These are phyloP conservation scores for Penicillium steckii DNA, from an alignment of 495 filamentous ascomycete genomes.

Conservation along the genomic window DNA sequence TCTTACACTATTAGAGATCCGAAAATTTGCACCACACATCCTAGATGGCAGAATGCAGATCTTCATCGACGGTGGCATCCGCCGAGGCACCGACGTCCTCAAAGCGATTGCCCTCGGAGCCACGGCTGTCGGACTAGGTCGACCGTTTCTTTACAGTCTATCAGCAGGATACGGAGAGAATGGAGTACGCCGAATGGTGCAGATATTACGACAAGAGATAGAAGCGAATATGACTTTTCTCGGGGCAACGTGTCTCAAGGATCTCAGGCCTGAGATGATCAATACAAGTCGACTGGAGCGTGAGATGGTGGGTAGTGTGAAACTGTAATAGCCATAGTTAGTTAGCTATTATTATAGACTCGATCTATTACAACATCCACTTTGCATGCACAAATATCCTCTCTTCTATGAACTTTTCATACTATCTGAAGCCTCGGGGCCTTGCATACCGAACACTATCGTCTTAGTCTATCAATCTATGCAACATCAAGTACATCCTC, in stretches of 20 bases:
- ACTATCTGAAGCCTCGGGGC: too few relatives aligned
- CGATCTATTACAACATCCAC: neutral
- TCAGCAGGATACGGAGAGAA: slow-evolving; percentile 50
- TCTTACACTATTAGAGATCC: slow-evolving; percentile 69
- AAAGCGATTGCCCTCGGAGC: slow-evolving; percentile 87
- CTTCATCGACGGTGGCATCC: slow-evolving; percentile 79
- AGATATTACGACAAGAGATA: slow-evolving; percentile 38
- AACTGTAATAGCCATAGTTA: slow-evolving; percentile 24
- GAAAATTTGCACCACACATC: slow-evolving; percentile 55
- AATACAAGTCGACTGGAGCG: slow-evolving; percentile 38
- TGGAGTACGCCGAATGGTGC: slow-evolving; percentile 31
- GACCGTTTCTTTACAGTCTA: slow-evolving; percentile 86
- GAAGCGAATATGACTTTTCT: slow-evolving; percentile 41
- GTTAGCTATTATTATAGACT: neutral
- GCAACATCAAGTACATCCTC: too few relatives aligned
- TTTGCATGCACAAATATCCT: too few relatives aligned
- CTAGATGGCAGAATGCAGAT: slow-evolving; percentile 69
- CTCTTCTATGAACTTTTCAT: too few relatives aligned
- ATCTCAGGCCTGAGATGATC: slow-evolving; percentile 32
- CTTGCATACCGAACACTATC: too few relatives aligned
- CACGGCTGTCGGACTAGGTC: slow-evolving; percentile 79
- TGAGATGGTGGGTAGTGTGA: slow-evolving; percentile 33
- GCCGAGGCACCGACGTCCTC: slow-evolving; percentile 82
- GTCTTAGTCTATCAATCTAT: too few relatives aligned
- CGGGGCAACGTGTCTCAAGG: slow-evolving; percentile 27